Evolutionary conservation across 2,329 filamentous ascomycete genomes (phyloP).

Genomic region (Nigrospora oryzae): DNA sequence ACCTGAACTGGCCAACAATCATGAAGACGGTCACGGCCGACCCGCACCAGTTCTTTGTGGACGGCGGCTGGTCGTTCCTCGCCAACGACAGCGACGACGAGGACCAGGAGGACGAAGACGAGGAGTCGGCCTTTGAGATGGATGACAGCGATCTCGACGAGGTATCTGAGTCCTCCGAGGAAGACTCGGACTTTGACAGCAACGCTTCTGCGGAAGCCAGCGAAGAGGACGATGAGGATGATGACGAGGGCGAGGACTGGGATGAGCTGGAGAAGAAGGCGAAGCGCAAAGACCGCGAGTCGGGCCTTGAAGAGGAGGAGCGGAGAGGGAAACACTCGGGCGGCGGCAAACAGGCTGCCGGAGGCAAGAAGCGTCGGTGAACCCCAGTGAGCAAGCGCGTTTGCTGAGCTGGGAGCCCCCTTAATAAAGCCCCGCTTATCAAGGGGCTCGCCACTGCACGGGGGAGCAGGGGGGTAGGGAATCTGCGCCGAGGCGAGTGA

Average conservation of each 20-base stretch:
- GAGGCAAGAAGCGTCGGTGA: too few species aligned
- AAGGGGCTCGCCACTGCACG: too few species aligned
- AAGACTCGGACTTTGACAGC: constrained; percentile 89
- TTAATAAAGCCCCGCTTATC: too few species aligned
- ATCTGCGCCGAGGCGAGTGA: too few species aligned
- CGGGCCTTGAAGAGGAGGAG: constrained; percentile 63
- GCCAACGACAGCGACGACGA: constrained; percentile 83
- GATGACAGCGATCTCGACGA: constrained; percentile 80
- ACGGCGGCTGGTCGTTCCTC: constrained; percentile 93
- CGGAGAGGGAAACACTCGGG: neutral
- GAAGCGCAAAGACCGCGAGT: constrained; percentile 70
- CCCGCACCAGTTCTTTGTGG: constrained; percentile 88
- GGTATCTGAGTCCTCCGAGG: constrained; percentile 66
- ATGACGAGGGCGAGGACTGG: constrained; percentile 83
- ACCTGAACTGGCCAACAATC: constrained; percentile 97
- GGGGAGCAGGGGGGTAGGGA: too few species aligned
- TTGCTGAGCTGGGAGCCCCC: too few species aligned
- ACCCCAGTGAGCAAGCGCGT: too few species aligned
- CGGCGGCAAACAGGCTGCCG: too few species aligned
- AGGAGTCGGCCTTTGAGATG: constrained; percentile 90
- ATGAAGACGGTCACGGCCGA: constrained; percentile 98
- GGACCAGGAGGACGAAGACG: constrained; percentile 67
- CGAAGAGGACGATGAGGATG: constrained; percentile 65
- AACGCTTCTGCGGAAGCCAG: constrained; percentile 77
- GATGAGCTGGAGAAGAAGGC: constrained; percentile 90